Percentiles rank a stretch among this genome's conserved stretches.
Conservation (phyloP, 1,284 basidiomycete genomes). For the Gastroboletus turbinatus region DNA sequence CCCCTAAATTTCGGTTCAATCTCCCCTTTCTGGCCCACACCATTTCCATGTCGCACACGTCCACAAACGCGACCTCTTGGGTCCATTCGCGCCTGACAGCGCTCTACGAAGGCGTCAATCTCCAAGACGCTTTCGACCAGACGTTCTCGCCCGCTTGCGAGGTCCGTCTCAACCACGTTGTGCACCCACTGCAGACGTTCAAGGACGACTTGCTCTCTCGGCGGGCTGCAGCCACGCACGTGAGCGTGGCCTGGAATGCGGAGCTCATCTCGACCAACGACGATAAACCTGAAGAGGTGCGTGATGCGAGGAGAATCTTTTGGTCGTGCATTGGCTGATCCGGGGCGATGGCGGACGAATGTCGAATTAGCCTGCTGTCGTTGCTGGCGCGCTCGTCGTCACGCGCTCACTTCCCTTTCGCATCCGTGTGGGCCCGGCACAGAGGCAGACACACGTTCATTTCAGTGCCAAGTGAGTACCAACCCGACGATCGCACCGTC, state of each 20-base stretch:
- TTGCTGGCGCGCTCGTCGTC: slow-evolving; percentile 44
- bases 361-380: slow-evolving; percentile 36
- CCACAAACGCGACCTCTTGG: slow-evolving; percentile 21
- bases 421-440: slow-evolving; percentile 44
- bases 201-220: slow-evolving; percentile 25
- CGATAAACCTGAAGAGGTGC: slow-evolving; percentile 20
- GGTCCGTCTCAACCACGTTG: slow-evolving; percentile 36
- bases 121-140: slow-evolving; percentile 27
- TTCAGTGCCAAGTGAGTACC: slow-evolving; percentile 46
- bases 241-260: slow-evolving; percentile 36
- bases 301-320: neutral
- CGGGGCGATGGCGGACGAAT: neutral
- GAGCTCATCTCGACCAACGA: slow-evolving; percentile 34
- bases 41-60: neutral
- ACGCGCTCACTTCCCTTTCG: slow-evolving; percentile 44
- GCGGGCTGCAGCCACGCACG: slow-evolving; percentile 18
- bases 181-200: slow-evolving; percentile 32
- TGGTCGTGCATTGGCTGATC: neutral
- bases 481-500: neutral
- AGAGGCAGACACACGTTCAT: slow-evolving; percentile 36
- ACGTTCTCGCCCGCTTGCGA: slow-evolving; percentile 37
- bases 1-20: neutral
- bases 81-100: slow-evolving; percentile 25
- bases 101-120: slow-evolving; percentile 29
- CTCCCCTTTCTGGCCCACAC: neutral